These are phyloP conservation scores for Penicillium canescens DNA, from an alignment of 495 filamentous ascomycete genomes.

Conservation along the genomic window DNA sequence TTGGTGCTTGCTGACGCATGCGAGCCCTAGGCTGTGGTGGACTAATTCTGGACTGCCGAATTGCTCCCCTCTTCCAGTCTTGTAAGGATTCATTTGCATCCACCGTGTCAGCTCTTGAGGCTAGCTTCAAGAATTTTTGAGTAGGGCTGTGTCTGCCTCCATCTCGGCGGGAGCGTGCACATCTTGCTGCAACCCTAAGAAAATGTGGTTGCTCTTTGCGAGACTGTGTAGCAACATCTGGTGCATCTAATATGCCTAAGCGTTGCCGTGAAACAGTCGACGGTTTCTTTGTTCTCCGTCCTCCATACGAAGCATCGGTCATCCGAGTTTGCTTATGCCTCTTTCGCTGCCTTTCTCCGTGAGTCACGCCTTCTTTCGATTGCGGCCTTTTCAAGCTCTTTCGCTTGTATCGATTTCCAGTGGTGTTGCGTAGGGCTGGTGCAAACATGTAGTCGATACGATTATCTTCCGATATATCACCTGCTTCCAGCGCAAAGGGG, in stretches of 20 bases:
- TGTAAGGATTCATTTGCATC: constrained; percentile 69
- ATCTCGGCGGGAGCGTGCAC: constrained; percentile 60
- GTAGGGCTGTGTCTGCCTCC: constrained; percentile 73
- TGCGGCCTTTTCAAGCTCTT: constrained; percentile 45
- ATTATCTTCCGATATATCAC: constrained; percentile 57
- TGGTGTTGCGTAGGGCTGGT: constrained; percentile 27
- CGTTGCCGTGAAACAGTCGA: constrained; percentile 36
- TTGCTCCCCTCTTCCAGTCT: constrained; percentile 75
- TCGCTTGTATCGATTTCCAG: constrained; percentile 20
- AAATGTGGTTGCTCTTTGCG: constrained; percentile 61
- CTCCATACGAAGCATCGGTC: constrained; percentile 33
- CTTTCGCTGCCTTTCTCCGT: constrained; percentile 22
- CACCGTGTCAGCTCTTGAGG: constrained; percentile 68
- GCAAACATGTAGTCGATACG: constrained; percentile 59
- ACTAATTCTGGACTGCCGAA: constrained; percentile 46
- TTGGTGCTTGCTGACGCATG: constrained; percentile 20
- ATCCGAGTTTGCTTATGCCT: constrained; percentile 33
- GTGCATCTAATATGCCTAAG: constrained; percentile 73
- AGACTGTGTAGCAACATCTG: constrained; percentile 38
- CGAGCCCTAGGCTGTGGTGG: constrained; percentile 20
- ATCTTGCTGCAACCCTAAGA: constrained; percentile 73
- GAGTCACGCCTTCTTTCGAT: constrained; percentile 9
- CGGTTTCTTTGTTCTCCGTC: constrained; percentile 26
- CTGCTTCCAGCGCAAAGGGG: constrained; percentile 27
- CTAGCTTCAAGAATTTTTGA: constrained; percentile 70